Base-by-base conservation (phyloP, 2,329 filamentous ascomycete species). In the Berkeleyomyces rouxiae region DNA sequence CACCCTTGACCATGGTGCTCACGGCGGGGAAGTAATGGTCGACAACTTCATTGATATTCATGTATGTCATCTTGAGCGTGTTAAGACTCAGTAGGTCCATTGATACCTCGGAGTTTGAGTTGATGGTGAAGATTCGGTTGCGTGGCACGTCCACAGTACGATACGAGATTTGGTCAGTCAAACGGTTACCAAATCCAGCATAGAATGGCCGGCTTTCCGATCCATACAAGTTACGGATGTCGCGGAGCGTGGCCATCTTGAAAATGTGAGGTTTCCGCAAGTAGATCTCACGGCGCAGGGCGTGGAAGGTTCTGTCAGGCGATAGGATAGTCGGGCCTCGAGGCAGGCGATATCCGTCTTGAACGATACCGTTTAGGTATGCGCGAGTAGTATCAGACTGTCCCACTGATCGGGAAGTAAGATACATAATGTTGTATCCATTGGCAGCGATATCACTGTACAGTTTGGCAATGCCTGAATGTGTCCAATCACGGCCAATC, bases 1-100 rank as follows among this genome's bases (percentile, higher is more conserved):
- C 92, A 53, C 88, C 87, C 69, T 88, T 90, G 16, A 96, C 85
- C 39, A 99, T 79, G 36, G 91, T 85, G 66, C 86, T 89, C 10
- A 95, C 86, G 1, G 95, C 90, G 5, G 93, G 93, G 73, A 99
- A 99, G 76, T 96, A 97, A 73, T 99, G 93, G 71, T 99, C 93
- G 5, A 99, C 89, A 64, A 99, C 86, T 72, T 99, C 95, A 65
- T 89, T 86, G 85, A 99, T 99, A 69, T 89, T 91, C 66, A 96
- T 90, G 71, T 99, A 99, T 66, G 88, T 96, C 69, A 95, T 92
- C 75, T 93, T 96, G 72, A 97, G 88, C 72, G 90, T 95, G 74
- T 95, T 96, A 62, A 97, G 79, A 66, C 85, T 92, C 51, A 97
- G 77, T 53, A 99, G 77, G 71, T 97, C 92, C 31, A 99, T 77